Conservation (phyloP, 805 yeast species). For the Pichia sporocuriosa region DNA sequence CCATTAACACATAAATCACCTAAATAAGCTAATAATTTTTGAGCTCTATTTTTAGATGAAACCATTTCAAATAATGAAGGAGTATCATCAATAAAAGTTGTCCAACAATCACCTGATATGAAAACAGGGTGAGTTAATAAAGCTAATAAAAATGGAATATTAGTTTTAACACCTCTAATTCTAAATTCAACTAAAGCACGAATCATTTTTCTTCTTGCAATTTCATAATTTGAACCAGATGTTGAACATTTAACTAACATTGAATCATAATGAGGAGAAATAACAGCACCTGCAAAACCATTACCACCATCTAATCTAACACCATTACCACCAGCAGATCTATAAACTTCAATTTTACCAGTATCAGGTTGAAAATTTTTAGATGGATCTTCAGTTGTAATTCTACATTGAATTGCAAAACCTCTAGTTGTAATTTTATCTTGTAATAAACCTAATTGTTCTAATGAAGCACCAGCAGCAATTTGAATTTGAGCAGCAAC, state of each 20-base stretch:
- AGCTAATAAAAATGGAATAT: conserved; percentile 92
- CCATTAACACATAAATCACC: conserved; percentile 96
- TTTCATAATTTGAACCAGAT: conserved; percentile 95
- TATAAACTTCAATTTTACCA: conserved; percentile 94
- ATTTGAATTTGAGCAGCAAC: conserved; percentile 98
- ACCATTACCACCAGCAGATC: conserved; percentile 99
- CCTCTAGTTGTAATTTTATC: conserved; percentile 95
- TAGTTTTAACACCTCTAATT: conserved; percentile 98
- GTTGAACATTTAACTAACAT: conserved; percentile 97
- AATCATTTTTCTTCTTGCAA: conserved; percentile 95
- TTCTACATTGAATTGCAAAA: conserved; percentile 97
- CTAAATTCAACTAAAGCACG: conserved; percentile 95
- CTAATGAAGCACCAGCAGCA: conserved; percentile 95
- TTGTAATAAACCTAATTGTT: conserved; percentile 86
- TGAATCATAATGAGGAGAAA: conserved; percentile 95
- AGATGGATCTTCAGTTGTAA: conserved; percentile 96
- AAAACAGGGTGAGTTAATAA: conserved; percentile 85
- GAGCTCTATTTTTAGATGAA: conserved; percentile 93
- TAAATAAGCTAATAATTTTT: conserved; percentile 80
- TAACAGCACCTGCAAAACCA: conserved; percentile 94
- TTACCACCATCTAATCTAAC: conserved; percentile 98
- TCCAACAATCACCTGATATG: conserved; percentile 87
- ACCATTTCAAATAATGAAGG: conserved; percentile 94
- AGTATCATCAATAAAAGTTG: conserved; percentile 96
- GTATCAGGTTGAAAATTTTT: conserved; percentile 98